phyloP scores from a whole-genome alignment of 2,329 filamentous ascomycete species.

The Arthrobotrys conoides region DNA sequence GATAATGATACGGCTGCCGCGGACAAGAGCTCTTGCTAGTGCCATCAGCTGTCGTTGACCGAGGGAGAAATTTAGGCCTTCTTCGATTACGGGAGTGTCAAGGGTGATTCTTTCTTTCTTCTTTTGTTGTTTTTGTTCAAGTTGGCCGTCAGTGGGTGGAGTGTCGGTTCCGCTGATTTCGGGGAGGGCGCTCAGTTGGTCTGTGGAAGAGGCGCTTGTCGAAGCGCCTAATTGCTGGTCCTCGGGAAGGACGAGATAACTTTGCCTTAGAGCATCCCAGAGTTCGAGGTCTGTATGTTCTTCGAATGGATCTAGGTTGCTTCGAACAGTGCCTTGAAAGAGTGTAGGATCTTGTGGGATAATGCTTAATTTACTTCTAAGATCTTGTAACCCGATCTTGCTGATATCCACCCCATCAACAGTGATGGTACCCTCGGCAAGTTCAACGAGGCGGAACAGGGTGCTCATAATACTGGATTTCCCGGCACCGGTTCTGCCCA shows the following conservation, averaged over 20 bases:
- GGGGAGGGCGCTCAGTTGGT: slow-evolving; percentile 11
- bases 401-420: slow-evolving; percentile 80
- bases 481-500: slow-evolving; percentile 84
- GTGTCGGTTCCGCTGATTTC: slow-evolving; percentile 61
- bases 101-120: slow-evolving; percentile 78
- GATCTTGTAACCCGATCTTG: slow-evolving; percentile 80
- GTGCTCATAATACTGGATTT: slow-evolving; percentile 88
- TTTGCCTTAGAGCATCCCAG: slow-evolving; percentile 82
- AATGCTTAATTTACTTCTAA: slow-evolving; percentile 82
- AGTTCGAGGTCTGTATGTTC: slow-evolving; percentile 83
- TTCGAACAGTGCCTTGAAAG: slow-evolving; percentile 83
- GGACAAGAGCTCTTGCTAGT: slow-evolving; percentile 88
- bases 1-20: slow-evolving; percentile 89
- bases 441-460: slow-evolving; percentile 81
- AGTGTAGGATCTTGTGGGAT: slow-evolving; percentile 88
- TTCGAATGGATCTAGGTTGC: slow-evolving; percentile 84
- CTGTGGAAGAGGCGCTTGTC: slow-evolving; percentile 28
- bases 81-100: slow-evolving; percentile 88
- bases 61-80: slow-evolving; percentile 94
- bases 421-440: slow-evolving; percentile 75
- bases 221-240: slow-evolving; percentile 43
- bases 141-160: slow-evolving; percentile 62
- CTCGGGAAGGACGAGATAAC: slow-evolving; percentile 74
- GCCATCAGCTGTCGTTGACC: slow-evolving; percentile 97
- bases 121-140: slow-evolving; percentile 63